A percentile compares a stretch with the other conserved stretches of the same genome.
These are phyloP conservation scores for Multifurca ochricompacta DNA, from an alignment of 768 basidiomycete species.

Conservation along the genomic window DNA sequence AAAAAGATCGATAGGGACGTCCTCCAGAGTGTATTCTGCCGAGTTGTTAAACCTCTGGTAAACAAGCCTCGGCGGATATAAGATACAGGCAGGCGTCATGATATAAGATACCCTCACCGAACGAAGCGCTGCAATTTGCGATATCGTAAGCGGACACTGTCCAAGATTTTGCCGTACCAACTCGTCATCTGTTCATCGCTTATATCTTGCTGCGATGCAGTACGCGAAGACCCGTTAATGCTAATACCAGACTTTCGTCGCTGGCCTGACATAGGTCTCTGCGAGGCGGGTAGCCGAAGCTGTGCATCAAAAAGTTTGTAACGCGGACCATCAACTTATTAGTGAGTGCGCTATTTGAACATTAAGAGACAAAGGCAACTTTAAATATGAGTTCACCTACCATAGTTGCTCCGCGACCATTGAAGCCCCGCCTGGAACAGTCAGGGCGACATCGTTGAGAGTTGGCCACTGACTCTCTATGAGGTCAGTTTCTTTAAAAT, in stretches of 20 bases:
- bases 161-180: conserved; percentile 92
- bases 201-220: conserved; percentile 44
- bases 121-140: conserved; percentile 92
- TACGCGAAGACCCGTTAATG: conserved; percentile 21
- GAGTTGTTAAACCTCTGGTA: conserved; percentile 90
- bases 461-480: conserved; percentile 95
- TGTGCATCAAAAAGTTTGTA: conserved; percentile 94
- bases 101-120: conserved; percentile 40
- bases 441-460: conserved; percentile 85
- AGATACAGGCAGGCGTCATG: conserved; percentile 4
- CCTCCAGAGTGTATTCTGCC: conserved; percentile 79
- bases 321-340: conserved; percentile 91
- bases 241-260: conserved; percentile 24
- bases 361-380: not conserved
- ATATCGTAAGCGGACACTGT: conserved; percentile 85
- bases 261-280: conserved; percentile 18
- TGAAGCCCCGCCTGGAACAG: conserved; percentile 77
- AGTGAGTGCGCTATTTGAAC: conserved; percentile 62
- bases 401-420: conserved; percentile 94
- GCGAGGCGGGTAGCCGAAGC: conserved; percentile 63
- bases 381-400: conserved; percentile 37
- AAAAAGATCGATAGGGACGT: conserved; percentile 67
- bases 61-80: conserved; percentile 39
- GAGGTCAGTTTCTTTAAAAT: conserved; percentile 98
- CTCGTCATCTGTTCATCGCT: conserved; percentile 71